Conservation (phyloP, 2,329 filamentous ascomycete species). For the Pseudogymnoascus sp. region DNA sequence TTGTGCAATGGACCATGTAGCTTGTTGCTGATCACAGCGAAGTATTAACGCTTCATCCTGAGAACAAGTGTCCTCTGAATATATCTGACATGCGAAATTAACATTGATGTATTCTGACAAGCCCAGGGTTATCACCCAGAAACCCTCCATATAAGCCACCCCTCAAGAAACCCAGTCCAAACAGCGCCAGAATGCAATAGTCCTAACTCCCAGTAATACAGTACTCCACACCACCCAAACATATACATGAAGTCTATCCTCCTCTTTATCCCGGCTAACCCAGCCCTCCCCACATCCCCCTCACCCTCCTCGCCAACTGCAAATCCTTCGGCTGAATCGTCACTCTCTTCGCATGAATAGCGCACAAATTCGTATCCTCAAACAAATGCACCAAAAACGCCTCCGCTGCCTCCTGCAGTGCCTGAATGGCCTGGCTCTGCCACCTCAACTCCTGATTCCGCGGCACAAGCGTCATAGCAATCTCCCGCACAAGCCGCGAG, state of each 20-base stretch:
- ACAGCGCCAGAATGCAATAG: neutral
- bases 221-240: neutral
- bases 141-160: neutral
- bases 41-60: neutral
- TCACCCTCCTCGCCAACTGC: slow-evolving; percentile 75
- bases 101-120: neutral
- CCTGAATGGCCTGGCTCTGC: slow-evolving; percentile 92
- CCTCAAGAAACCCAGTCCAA: neutral
- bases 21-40: neutral
- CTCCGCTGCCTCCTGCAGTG: slow-evolving; percentile 91
- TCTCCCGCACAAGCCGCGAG: slow-evolving; percentile 69
- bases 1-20: slow-evolving; percentile 1
- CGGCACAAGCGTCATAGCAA: slow-evolving; percentile 57
- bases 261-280: slow-evolving; percentile 33
- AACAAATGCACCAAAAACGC: slow-evolving; percentile 95
- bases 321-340: slow-evolving; percentile 99
- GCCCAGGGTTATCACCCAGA: neutral
- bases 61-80: neutral
- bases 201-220: neutral
- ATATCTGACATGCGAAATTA: neutral
- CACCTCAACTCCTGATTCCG: slow-evolving; percentile 69
- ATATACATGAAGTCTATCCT: neutral
- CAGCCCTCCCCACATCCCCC: slow-evolving; percentile 67
- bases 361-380: slow-evolving; percentile 91
- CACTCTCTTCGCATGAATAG: slow-evolving; percentile 91